Conservation (phyloP, 768 basidiomycete species). For the Xerocomus brunneocitrinus region DNA sequence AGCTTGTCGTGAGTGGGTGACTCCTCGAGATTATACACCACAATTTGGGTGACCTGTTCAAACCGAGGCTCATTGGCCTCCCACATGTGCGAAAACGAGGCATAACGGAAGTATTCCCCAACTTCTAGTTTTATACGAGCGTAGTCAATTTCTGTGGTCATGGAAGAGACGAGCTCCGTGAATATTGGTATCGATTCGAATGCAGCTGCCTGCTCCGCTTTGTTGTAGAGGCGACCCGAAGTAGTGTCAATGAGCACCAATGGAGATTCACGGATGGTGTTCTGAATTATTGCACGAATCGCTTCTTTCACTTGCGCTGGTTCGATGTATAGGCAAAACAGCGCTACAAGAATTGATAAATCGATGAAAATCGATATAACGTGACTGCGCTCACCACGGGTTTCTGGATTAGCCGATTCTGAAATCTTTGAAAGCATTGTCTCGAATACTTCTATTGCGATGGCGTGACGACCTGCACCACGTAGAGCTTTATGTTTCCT, state of each 20-base stretch:
- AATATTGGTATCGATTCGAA: slow-evolving; percentile 7
- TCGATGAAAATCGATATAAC: background rate
- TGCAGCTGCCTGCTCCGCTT: background rate
- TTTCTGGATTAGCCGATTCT: background rate
- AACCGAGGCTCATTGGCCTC: slow-evolving; percentile 7
- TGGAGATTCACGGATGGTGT: slow-evolving; percentile 1
- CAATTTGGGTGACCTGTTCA: background rate
- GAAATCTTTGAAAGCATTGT: slow-evolving; percentile 9
- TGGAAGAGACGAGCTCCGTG: slow-evolving; percentile 10
- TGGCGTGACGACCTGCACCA: background rate
- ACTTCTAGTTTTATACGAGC: slow-evolving; percentile 4
- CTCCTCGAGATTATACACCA: slow-evolving; percentile 10
- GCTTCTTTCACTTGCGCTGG: background rate
- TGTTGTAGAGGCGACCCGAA: slow-evolving; percentile 8
- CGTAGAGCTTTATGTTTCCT: slow-evolving; percentile 6
- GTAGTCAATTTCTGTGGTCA: slow-evolving; percentile 4
- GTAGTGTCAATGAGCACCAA: slow-evolving; percentile 9
- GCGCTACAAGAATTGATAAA: background rate
- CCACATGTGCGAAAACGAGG: slow-evolving; percentile 14
- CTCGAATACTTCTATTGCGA: slow-evolving; percentile 3
- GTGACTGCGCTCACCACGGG: background rate
- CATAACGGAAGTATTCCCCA: slow-evolving; percentile 5
- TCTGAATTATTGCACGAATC: slow-evolving; percentile 2
- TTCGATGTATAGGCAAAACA: background rate
- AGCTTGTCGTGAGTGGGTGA: background rate